Base-by-base conservation (phyloP, 2,329 filamentous ascomycete species). In the Aspergillus calidoustus region DNA sequence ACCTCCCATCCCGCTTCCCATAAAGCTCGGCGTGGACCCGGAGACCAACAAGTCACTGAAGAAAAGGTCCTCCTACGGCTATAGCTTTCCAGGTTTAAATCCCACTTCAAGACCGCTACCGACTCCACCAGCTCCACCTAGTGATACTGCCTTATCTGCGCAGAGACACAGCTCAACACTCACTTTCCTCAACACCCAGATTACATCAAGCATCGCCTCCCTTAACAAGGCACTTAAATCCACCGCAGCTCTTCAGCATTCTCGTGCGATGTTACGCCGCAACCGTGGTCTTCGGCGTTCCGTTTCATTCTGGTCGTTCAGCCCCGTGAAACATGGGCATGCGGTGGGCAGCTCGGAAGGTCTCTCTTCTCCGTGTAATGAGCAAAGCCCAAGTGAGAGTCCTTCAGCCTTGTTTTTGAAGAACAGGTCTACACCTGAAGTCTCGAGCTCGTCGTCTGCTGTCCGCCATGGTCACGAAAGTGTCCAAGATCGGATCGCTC, bases 221-320 rank as follows among this genome's bases (percentile, higher is more conserved):
- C 64, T 79, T 22, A 67, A 72, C 4, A 23, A 57, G 2, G 63
- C 74, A 2, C 66, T 77, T 4, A 66, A 68, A 3, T 64, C 71
- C 2, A 63, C 72, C n/a, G 56, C 54, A 2, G 60, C 69, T 8
- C 25, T 72, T 2, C 74, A 76, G 60, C 60, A 67, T 22, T 41
- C 69, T 48, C 70, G 69, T 30, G 57, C 69, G 59, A 55, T 64
- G 31, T 70, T 70, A 3, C 72, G 55, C 1, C 47, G 68, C 54
- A 67, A 54, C 17, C 11, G 11, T 15, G 34, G 34, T 5, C 62
- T 73, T 54, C 66, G 67, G 6, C 76, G 74, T 2, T 69, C 73
- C 6, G 68, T 68, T 1, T 79, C 77, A 0, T 79, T 78, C 59
- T 80, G 78, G 77, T 78, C 70, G 22, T 79, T 80, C 47, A 71